Base-by-base conservation (phyloP, 1,284 basidiomycete genomes). In the Gymnopus androsaceus region DNA sequence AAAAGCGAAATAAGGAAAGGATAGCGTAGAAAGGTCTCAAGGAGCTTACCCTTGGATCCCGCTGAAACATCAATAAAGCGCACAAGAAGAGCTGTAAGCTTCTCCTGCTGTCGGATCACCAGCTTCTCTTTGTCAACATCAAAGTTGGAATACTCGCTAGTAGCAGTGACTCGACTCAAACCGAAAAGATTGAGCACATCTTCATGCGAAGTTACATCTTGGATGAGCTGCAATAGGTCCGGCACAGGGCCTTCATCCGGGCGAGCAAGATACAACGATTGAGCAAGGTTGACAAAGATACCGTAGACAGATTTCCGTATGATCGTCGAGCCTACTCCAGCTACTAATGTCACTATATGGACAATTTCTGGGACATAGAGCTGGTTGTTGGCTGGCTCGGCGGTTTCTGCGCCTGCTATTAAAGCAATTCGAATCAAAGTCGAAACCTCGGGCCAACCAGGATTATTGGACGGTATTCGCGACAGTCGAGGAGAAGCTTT, bases 401-500 rank as follows among this genome's bases (percentile, higher is more conserved):
- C 81, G 0, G 83, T 80, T 49, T 87, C 83, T 63, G 91, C 87
- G 40, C 87, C 83, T 17, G 91, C 82, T 7, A 88, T 80, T 15
- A 91, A 78, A 44, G 83, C 78, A 33, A 95, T 80, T 14, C 92
- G 84, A 33, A 90, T 78, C 31, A 95, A 75, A 1, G 88, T 87
- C 3, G 89, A 87, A 11, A 95, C 90, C 67, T 95, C 93, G 59
- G 81, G 84, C 91, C 92, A 95, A 58, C 88, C 84, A 1, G 81
- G 71, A 68, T 91, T 91, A 44, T 92, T 85, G 2, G 80, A 75
- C 2, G 95, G 77, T 11, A 79, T 78, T 51, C 72, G 75, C 3
- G 59, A 53, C n/a, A 67, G 51, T 64, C 74, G 31, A 85, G 83
- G 76, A 46, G 88, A 85, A 1, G 89, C 75, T 81, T 91, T 81